phyloP scores from a whole-genome alignment of 2,329 filamentous ascomycete genomes.

The Aspergillus sergii region DNA sequence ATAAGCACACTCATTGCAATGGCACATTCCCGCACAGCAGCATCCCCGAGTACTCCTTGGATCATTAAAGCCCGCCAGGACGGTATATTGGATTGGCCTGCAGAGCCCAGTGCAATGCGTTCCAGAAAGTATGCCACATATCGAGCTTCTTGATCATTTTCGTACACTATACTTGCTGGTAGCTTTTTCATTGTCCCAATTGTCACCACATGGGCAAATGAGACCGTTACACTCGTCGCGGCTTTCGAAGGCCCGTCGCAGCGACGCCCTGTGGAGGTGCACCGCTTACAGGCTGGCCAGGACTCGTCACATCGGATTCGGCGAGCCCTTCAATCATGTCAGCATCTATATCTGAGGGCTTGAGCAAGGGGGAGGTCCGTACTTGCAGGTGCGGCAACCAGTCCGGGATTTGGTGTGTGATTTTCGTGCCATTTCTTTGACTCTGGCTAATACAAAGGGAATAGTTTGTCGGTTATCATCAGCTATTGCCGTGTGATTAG shows the following conservation, averaged over 20 bases:
- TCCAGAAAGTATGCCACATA: neutral
- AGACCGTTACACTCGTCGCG: neutral
- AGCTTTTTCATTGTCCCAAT: neutral
- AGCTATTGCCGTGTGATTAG: neutral
- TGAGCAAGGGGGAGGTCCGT: neutral
- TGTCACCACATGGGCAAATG: neutral
- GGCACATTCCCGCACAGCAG: neutral
- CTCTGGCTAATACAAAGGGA: neutral
- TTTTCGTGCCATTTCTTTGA: neutral
- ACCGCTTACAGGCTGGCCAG: constrained; percentile 1
- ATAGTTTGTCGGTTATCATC: neutral
- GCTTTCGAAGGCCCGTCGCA: constrained; percentile 8
- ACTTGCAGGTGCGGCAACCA: constrained; percentile 12
- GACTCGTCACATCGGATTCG: constrained; percentile 10
- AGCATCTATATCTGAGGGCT: neutral
- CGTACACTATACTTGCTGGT: neutral
- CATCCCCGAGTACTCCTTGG: neutral
- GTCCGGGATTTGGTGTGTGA: constrained; percentile 4
- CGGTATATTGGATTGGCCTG: neutral
- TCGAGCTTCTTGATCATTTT: neutral
- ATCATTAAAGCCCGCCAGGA: neutral
- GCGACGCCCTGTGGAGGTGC: constrained; percentile 1
- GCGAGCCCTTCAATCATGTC: neutral
- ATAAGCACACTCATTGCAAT: neutral
- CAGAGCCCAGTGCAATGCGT: neutral